Evolutionary conservation across 495 filamentous ascomycete genomes (phyloP), one percentile per base, ranked within the genome.

Genomic region (Hyaloscypha hepaticicola): DNA sequence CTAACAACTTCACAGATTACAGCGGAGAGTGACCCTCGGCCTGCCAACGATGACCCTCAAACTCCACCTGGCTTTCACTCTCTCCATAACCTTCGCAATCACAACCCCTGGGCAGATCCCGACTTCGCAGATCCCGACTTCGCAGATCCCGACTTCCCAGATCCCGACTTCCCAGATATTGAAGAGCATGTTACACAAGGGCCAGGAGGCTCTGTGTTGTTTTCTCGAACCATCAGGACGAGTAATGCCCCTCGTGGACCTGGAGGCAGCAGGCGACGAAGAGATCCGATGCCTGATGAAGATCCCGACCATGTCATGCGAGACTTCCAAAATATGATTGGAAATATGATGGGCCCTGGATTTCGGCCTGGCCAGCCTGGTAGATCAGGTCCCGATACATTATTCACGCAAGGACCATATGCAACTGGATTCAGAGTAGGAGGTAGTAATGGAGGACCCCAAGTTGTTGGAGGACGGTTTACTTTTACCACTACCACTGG

Each of bases 61-160:
- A 5, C 69, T 72, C 27, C 79, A 77, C 52, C 67, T 50, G 11
- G 58, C 64, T 66, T 67, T 45, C 65, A 71, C 65, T 55, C 68
- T 55, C 53, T 72, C 58, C 29, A 41, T 27, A n/a, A 11, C 24
- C 58, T 72, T 8, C 61, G 50, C 28, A 25, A 62, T 66, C 75
- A 76, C 56, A 76, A 79, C 65, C 78, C 76, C 0, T 80, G 74
- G 75, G 72, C 60, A 5, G 71, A 75, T 58, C 77, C 77, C 33
- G 66, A 73, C 31, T 45, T 16, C 16, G 79, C 77, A 0, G 80
- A 83, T 57, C 78, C 77, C 0, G 81, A 81, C 9, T 78, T 79
- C 50, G 76, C 64, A 50, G 77, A 81, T 64, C 76, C 82, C 25
- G 80, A 81, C n/a, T n/a, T n/a, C n/a, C 79, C 77, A 0, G 79